These are phyloP conservation scores for Cyphellophora attinorum DNA, from an alignment of 2,329 filamentous ascomycete species.

Conservation along the genomic window DNA sequence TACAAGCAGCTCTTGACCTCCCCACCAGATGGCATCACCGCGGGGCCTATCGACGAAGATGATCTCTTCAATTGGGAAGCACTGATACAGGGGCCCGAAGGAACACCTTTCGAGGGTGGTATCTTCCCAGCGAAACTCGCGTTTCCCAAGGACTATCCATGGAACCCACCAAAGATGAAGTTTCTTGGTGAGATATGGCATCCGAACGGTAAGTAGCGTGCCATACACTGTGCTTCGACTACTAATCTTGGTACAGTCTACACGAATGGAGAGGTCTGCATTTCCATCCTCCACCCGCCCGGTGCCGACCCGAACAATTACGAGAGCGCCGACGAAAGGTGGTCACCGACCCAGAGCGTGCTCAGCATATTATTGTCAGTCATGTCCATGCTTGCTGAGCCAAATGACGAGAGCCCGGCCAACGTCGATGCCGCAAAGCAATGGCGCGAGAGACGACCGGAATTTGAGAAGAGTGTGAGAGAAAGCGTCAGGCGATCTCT, in stretches of 20 bases:
- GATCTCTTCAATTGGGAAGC: conserved; percentile 96
- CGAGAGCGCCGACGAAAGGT: conserved; percentile 89
- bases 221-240: not conserved
- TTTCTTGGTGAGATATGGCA: conserved; percentile 94
- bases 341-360: conserved; percentile 93
- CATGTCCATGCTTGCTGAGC: conserved; percentile 97
- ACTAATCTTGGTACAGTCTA: conserved; percentile 54
- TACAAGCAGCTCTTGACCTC: conserved; percentile 91
- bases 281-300: conserved; percentile 93
- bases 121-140: conserved; percentile 91
- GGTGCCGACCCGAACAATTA: conserved; percentile 98
- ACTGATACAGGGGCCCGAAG: conserved; percentile 88
- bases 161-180: conserved; percentile 90
- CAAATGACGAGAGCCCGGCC: conserved; percentile 91
- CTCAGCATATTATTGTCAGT: conserved; percentile 96
- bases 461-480: conserved; percentile 80
- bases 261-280: conserved; percentile 83
- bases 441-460: conserved; percentile 75
- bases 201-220: conserved; percentile 66
- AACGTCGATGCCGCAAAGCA: conserved; percentile 92
- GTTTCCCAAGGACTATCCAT: conserved; percentile 94
- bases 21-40: conserved; percentile 94
- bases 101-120: conserved; percentile 90
- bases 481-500: conserved; percentile 71
- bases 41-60: conserved; percentile 85